phyloP scores from a whole-genome alignment of 2,329 filamentous ascomycete genomes.

The Sphaerulina vaccinii region DNA sequence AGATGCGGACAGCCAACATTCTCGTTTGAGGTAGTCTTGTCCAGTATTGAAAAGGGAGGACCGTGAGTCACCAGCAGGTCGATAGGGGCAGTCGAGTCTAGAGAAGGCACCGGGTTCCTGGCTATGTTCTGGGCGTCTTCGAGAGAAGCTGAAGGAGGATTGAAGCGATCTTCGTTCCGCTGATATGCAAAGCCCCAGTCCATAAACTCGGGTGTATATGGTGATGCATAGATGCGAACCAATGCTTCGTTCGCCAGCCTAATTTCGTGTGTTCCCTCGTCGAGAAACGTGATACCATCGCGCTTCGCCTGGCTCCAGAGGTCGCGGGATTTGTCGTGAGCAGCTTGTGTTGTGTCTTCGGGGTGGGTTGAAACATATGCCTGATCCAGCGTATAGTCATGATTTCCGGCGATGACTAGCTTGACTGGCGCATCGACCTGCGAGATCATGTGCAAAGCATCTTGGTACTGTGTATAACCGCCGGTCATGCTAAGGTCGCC shows the following conservation, averaged over 20 bases:
- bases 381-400: conserved; percentile 35
- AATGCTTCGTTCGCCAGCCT: conserved; percentile 48
- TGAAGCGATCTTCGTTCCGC: conserved; percentile 45
- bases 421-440: conserved; percentile 37
- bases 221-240: conserved; percentile 54
- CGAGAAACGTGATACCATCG: conserved; percentile 52
- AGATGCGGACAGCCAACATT: conserved; percentile 48
- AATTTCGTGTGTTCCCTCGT: conserved; percentile 53
- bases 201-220: conserved; percentile 55
- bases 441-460: conserved; percentile 32
- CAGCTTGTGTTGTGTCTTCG: conserved; percentile 9
- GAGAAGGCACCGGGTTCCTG: conserved; percentile 12
- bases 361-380: conserved; percentile 12
- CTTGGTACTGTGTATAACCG: conserved; percentile 33
- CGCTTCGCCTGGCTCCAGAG: conserved; percentile 33
- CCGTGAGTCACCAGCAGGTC: conserved; percentile 45
- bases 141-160: conserved; percentile 10
- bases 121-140: conserved; percentile 18
- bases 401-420: conserved; percentile 42
- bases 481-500: conserved; percentile 42
- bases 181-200: conserved; percentile 57
- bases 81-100: conserved; percentile 19
- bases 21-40: conserved; percentile 23
- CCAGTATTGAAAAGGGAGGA: conserved; percentile 37
- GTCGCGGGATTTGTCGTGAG: conserved; percentile 4